Percentiles rank a stretch among this genome's conserved stretches.
phyloP scores from a whole-genome alignment of 2,329 filamentous ascomycete species.

The Phyllosticta ampelicida region DNA sequence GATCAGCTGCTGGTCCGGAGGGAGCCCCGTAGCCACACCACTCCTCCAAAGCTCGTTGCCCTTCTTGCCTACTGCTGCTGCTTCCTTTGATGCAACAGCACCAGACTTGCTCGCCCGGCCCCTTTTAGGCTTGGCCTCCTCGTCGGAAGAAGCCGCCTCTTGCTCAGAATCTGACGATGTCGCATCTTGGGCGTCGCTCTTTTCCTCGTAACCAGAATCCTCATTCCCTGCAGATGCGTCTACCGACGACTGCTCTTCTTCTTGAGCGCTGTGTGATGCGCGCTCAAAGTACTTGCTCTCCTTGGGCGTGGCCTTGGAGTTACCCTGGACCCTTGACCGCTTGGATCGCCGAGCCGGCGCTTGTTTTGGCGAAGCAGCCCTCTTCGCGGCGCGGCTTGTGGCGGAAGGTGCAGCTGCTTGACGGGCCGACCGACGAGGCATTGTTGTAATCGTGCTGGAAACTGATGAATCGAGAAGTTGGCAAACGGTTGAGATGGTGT shows the following conservation, averaged over 20 bases:
- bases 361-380: conserved; percentile 20
- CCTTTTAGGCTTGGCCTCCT: conserved; percentile 19
- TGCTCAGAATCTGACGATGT: conserved; percentile 23
- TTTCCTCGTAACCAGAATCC: conserved; percentile 33
- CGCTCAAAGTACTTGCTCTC: conserved; percentile 26
- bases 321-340: conserved; percentile 17
- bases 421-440: conserved; percentile 22
- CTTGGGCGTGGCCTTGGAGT: conserved; percentile 15
- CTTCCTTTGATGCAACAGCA: conserved; percentile 10
- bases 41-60: conserved; percentile 46
- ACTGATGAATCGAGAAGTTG: background rate
- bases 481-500: background rate
- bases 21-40: conserved; percentile 44
- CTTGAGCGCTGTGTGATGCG: conserved; percentile 18
- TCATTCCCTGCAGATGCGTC: conserved; percentile 23
- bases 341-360: conserved; percentile 25
- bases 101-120: conserved; percentile 12
- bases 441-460: conserved; percentile 13
- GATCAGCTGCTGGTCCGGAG: conserved; percentile 49
- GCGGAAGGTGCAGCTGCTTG: conserved; percentile 12
- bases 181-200: conserved; percentile 21
- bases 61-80: conserved; percentile 12
- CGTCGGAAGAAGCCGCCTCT: conserved; percentile 19
- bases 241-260: conserved; percentile 15
- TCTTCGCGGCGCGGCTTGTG: conserved; percentile 22